phyloP scores from a whole-genome alignment of 352 stramenopile genomes.

The Pythium biforme region DNA sequence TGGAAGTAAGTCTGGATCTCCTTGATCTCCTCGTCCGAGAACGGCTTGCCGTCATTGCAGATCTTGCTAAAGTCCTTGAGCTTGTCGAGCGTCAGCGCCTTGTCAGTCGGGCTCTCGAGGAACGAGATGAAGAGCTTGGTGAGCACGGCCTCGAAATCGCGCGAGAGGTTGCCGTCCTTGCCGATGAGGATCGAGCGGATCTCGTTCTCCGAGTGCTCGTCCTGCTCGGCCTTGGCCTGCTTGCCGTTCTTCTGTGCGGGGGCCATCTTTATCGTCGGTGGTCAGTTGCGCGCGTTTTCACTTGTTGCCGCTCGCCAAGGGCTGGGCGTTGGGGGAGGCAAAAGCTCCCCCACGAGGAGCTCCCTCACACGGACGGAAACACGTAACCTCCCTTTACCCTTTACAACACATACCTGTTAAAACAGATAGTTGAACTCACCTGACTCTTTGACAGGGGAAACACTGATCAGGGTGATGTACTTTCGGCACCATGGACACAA shows the following conservation, averaged over 20 bases:
- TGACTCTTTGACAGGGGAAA: conserved; percentile 1
- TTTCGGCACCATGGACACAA: no score
- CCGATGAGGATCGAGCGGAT: conserved; percentile 80
- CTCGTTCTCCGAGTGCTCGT: conserved; percentile 75
- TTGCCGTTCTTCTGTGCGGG: conserved; percentile 52
- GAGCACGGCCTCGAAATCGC: conserved; percentile 83
- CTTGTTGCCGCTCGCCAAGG: background rate
- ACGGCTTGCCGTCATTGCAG: conserved; percentile 87
- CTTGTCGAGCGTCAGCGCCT: conserved; percentile 80
- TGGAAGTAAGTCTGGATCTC: conserved; percentile 92
- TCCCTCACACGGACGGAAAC: conserved; percentile 3
- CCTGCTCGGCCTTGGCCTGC: conserved; percentile 38
- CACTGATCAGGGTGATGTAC: no score
- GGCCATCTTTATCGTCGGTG: conserved; percentile 35
- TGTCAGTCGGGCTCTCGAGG: conserved; percentile 76
- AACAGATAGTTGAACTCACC: conserved; percentile 15
- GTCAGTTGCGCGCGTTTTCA: background rate
- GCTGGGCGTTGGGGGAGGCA: no score
- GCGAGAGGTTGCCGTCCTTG: conserved; percentile 79
- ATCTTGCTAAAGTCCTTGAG: conserved; percentile 89
- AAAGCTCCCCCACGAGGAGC: background rate
- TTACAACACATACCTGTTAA: conserved; percentile 12
- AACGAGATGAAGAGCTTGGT: conserved; percentile 87
- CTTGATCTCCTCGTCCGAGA: conserved; percentile 88
- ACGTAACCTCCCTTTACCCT: conserved; percentile 22